Base-by-base conservation (phyloP, 1,284 basidiomycete species). In the Ustilago sp. region DNA sequence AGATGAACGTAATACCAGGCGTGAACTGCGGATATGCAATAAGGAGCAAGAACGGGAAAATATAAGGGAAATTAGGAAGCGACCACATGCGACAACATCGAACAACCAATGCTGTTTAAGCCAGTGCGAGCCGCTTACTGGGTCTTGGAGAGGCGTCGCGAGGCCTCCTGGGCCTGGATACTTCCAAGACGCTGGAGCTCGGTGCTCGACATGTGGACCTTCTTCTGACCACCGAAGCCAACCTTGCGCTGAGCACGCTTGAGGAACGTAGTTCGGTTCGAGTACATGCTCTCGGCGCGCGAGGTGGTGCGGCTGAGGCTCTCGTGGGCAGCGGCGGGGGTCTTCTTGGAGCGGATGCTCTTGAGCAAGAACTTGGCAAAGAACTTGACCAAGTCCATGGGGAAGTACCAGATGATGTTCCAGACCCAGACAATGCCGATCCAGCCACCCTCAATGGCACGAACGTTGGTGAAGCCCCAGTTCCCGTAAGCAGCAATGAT, bases 311-410 rank as follows among this genome's bases (percentile, higher is more conserved):
- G 93, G 8, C 93, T 95, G 80, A 92, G 91, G 56, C 93, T 95
- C 39, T 87, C 86, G 36, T 86, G 88, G 66, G 88, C 86, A 71
- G 87, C 87, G 50, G 87, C 87, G 63, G 89, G 88, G 47, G 81
- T 74, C 82, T 85, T 88, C 84, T 68, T 82, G 87, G 54, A 50
- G 23, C 75, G 75, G 61, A 77, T 61, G 57, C 82, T 90, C 89
- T 86, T 91, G 69, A 79, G 77, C 67, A 80, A 79, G 77, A 81
- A 89, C 88, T 92, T 92, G 89, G 98, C 95, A 87, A 94, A 88
- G 52, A 97, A 97, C 90, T 98, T 98, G 90, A 98, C 92, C 86
- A 91, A 90, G 88, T 98, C 95, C 68, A 98, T 91, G 73, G 95
- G 94, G 80, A 93, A 87, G 91, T 95, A 97, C 94, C 94, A 96